Percentiles rank a stretch among this genome's conserved stretches.
Evolutionary conservation across 257 asterid genomes (phyloP).

Genomic region (Phtheirospermum japonicum): DNA sequence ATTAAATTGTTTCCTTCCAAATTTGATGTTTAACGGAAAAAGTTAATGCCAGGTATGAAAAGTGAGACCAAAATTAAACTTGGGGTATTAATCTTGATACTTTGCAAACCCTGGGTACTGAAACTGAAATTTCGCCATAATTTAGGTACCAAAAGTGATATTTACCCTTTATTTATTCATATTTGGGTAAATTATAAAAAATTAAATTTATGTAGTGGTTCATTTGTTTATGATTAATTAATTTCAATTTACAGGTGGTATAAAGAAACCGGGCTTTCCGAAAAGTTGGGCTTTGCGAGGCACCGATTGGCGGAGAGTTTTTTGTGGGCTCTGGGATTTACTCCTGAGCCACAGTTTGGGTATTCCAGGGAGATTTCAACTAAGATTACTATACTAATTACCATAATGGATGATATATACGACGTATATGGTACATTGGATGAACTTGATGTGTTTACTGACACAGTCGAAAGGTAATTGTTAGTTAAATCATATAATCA

Average conservation of each 20-base stretch:
- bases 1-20: too few species aligned
- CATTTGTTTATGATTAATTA: background rate
- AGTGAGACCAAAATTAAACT: too few species aligned
- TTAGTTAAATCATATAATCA: too few species aligned
- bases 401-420: conserved; percentile 12
- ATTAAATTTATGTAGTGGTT: too few species aligned
- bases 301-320: conserved; percentile 44
- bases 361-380: conserved; percentile 35
- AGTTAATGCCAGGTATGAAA: too few species aligned
- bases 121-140: too few species aligned
- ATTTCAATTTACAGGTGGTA: conserved; percentile 39
- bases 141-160: too few species aligned
- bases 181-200: too few species aligned
- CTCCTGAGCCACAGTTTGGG: conserved; percentile 34
- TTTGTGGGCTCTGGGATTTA: conserved; percentile 41
- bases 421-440: conserved; percentile 47
- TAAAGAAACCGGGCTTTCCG: conserved; percentile 29
- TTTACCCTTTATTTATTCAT: too few species aligned
- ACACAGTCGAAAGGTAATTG: conserved; percentile 19
- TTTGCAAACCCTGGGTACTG: too few species aligned
- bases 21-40: too few species aligned
- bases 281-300: conserved; percentile 43
- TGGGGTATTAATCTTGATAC: too few species aligned
- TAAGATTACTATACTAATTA: conserved; percentile 28
- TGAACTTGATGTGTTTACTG: conserved; percentile 43